phyloP scores from a whole-genome alignment of 192 early-diverging fungal species.

The Linderina pennispora region DNA sequence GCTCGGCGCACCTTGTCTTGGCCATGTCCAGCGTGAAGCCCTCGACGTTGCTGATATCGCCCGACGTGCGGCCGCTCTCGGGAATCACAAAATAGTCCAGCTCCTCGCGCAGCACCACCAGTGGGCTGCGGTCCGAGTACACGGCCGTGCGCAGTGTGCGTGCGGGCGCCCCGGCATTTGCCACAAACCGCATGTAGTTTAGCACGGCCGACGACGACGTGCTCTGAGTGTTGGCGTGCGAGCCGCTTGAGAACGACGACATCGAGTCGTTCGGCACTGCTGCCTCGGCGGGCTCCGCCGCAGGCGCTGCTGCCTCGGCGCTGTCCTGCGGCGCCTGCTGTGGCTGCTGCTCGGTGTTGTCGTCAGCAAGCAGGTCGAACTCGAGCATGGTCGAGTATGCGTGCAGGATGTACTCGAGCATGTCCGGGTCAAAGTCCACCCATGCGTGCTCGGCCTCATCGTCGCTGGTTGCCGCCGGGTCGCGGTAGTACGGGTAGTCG shows the following conservation, averaged over 20 bases:
- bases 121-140: slow-evolving; percentile 54
- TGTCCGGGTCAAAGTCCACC: slow-evolving; percentile 50
- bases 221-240: slow-evolving; percentile 39
- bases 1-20: slow-evolving; percentile 57
- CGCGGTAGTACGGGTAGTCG: slow-evolving; percentile 38
- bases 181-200: slow-evolving; percentile 46
- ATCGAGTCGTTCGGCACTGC: slow-evolving; percentile 29
- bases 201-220: slow-evolving; percentile 46
- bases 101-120: slow-evolving; percentile 74
- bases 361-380: slow-evolving; percentile 15
- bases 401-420: slow-evolving; percentile 45
- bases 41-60: slow-evolving; percentile 37
- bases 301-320: slow-evolving; percentile 13
- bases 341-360: neutral
- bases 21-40: slow-evolving; percentile 46
- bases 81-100: slow-evolving; percentile 70
- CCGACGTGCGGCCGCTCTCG: slow-evolving; percentile 22
- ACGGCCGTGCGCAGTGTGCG: slow-evolving; percentile 2
- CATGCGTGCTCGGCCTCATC: slow-evolving; percentile 28
- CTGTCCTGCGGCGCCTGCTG: slow-evolving; percentile 1
- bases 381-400: slow-evolving; percentile 32
- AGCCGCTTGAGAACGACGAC: slow-evolving; percentile 31
- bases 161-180: slow-evolving; percentile 6
- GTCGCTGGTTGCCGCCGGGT: slow-evolving; percentile 20
- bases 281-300: slow-evolving; percentile 3